Conservation (phyloP, 2,329 filamentous ascomycete species). For the Aplosporella prunicola region DNA sequence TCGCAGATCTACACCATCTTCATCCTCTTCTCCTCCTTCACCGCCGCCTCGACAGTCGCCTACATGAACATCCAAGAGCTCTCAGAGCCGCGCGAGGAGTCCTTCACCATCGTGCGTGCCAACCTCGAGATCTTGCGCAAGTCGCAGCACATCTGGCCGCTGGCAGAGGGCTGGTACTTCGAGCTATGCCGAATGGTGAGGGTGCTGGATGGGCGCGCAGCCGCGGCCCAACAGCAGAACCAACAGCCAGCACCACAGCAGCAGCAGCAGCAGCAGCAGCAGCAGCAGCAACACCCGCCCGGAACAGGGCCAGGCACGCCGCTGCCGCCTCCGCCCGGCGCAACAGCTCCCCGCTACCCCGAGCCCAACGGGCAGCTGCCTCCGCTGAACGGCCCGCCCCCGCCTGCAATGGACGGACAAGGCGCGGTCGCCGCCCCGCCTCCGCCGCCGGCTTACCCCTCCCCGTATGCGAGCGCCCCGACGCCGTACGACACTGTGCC, state of each 20-base stretch:
- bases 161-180: constrained; percentile 7
- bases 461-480: background rate
- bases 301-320: background rate
- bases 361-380: no score
- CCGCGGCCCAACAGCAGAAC: background rate
- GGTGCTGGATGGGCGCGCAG: background rate
- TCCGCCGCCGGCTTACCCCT: background rate
- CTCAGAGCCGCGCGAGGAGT: background rate
- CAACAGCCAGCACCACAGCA: background rate
- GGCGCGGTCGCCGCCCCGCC: background rate
- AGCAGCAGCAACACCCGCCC: background rate
- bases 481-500: background rate
- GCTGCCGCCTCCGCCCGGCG: no score
- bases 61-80: constrained; percentile 3
- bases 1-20: background rate
- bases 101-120: constrained; percentile 7
- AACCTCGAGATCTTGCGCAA: constrained; percentile 3
- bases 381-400: background rate
- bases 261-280: background rate
- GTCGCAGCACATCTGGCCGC: constrained; percentile 3
- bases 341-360: no score
- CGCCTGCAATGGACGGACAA: background rate
- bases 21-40: constrained; percentile 7
- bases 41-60: constrained; percentile 3
- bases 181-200: background rate